phyloP scores from a whole-genome alignment of 306 rosid species.

The Cucurbita maxima region DNA sequence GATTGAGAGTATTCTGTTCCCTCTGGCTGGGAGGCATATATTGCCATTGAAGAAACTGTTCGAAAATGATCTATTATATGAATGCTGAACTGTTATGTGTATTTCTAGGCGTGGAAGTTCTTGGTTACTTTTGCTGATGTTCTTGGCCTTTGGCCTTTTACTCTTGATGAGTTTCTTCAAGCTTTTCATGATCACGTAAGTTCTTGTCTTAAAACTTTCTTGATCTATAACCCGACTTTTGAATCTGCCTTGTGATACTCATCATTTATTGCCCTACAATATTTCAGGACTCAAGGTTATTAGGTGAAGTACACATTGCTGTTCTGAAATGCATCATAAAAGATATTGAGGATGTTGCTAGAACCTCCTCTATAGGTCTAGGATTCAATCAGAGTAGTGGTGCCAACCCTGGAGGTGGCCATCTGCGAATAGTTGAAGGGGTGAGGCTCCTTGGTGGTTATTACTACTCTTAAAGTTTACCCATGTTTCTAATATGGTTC shows the following conservation, averaged over 20 bases:
- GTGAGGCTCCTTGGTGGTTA: constrained; percentile 15
- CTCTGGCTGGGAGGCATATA: neutral
- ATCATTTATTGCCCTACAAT: constrained; percentile 9
- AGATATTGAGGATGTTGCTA: constrained; percentile 65
- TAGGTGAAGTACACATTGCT: constrained; percentile 63
- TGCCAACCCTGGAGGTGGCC: constrained; percentile 57
- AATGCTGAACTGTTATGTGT: neutral
- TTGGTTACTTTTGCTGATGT: constrained; percentile 58
- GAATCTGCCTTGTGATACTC: neutral
- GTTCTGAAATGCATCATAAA: constrained; percentile 50
- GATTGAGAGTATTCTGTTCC: neutral
- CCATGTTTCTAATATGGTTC: neutral
- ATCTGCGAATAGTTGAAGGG: constrained; percentile 63
- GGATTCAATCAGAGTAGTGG: constrained; percentile 39
- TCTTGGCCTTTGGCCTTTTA: constrained; percentile 71
- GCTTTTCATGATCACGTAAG: constrained; percentile 81
- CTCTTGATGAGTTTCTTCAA: constrained; percentile 74
- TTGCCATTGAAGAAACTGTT: neutral
- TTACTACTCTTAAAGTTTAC: neutral
- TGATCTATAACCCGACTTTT: neutral
- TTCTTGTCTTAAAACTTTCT: neutral
- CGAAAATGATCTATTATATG: neutral
- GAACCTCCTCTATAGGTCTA: constrained; percentile 34
- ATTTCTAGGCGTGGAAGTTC: constrained; percentile 69
- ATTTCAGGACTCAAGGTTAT: constrained; percentile 53